Conservation (phyloP, 257 asterid species). For the Apocynum venetum region DNA sequence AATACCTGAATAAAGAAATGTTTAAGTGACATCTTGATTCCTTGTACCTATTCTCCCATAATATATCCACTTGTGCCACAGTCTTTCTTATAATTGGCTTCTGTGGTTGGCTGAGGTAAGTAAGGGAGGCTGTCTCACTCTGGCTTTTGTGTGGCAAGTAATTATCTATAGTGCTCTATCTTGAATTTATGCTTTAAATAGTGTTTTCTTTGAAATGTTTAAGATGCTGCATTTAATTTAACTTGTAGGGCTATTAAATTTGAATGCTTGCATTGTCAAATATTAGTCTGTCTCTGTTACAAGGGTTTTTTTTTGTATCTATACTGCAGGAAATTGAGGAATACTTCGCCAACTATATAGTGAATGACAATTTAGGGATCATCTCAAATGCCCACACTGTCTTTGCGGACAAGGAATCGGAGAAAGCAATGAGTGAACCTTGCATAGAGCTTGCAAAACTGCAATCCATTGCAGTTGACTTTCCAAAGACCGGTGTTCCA, state of each 20-base stretch:
- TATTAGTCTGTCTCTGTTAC: not conserved
- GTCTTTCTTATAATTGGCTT: not conserved
- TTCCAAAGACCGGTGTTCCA: slow-evolving; percentile 85
- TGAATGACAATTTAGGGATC: slow-evolving; percentile 76
- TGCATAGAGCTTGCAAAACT: slow-evolving; percentile 62
- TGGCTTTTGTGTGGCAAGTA: not conserved
- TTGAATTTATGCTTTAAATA: not conserved
- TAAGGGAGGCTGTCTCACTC: no score
- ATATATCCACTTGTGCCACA: no score
- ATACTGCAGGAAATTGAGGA: slow-evolving; percentile 65
- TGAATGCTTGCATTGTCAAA: not conserved
- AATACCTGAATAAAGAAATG: no score
- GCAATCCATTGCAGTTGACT: slow-evolving; percentile 80
- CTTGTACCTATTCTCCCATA: no score
- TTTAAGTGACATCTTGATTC: no score
- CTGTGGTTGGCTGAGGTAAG: not conserved
- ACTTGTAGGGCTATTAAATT: no score
- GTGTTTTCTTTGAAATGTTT: no score
- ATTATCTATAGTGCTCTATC: not conserved
- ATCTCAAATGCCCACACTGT: slow-evolving; percentile 74
- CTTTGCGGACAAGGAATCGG: slow-evolving; percentile 60
- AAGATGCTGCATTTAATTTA: not conserved
- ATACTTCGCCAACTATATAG: slow-evolving; percentile 80
- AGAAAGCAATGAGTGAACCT: slow-evolving; percentile 47
- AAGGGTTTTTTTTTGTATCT: not conserved